Conservation (phyloP, 495 filamentous ascomycete genomes). For the Aspergillus hancockii region DNA sequence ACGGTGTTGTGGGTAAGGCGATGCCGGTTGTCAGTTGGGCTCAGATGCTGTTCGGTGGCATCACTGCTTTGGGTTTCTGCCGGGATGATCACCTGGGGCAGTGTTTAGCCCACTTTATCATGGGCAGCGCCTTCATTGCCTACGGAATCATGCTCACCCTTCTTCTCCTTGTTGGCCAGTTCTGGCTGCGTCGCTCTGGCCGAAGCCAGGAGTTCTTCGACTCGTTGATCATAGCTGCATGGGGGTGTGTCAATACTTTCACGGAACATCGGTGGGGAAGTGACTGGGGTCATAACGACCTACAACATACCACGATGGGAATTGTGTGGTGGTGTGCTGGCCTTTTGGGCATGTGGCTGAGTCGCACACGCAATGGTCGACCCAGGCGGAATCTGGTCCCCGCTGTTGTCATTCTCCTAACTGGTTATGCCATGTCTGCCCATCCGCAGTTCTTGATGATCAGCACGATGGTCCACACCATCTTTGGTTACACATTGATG, state of each 20-base stretch:
- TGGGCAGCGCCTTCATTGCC: slow-evolving; percentile 94
- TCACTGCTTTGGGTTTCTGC: slow-evolving; percentile 92
- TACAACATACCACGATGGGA: slow-evolving; percentile 97
- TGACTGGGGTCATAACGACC: slow-evolving; percentile 89
- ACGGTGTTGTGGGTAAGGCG: slow-evolving; percentile 80
- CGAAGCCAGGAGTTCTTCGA: slow-evolving; percentile 98
- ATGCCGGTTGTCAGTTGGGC: slow-evolving; percentile 88
- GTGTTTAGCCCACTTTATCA: slow-evolving; percentile 96
- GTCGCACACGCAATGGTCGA: slow-evolving; percentile 73
- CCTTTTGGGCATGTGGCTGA: slow-evolving; percentile 88
- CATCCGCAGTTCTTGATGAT: slow-evolving; percentile 82
- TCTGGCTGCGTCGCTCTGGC: slow-evolving; percentile 80
- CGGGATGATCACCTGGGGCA: slow-evolving; percentile 88
- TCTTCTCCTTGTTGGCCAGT: slow-evolving; percentile 82
- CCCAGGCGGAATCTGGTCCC: slow-evolving; percentile 93
- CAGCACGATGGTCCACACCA: slow-evolving; percentile 84
- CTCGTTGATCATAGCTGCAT: slow-evolving; percentile 82
- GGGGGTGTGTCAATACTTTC: slow-evolving; percentile 97
- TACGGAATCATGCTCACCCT: slow-evolving; percentile 90
- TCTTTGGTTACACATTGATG: slow-evolving; percentile 97
- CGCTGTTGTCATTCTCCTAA: slow-evolving; percentile 84
- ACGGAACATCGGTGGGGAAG: slow-evolving; percentile 95
- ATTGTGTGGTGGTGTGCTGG: slow-evolving; percentile 97
- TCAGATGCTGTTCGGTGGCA: slow-evolving; percentile 96
- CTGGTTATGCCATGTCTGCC: slow-evolving; percentile 91